Evolutionary conservation across 2,329 filamentous ascomycete genomes (phyloP).

Genomic region (Arthrobotrys conoides): DNA sequence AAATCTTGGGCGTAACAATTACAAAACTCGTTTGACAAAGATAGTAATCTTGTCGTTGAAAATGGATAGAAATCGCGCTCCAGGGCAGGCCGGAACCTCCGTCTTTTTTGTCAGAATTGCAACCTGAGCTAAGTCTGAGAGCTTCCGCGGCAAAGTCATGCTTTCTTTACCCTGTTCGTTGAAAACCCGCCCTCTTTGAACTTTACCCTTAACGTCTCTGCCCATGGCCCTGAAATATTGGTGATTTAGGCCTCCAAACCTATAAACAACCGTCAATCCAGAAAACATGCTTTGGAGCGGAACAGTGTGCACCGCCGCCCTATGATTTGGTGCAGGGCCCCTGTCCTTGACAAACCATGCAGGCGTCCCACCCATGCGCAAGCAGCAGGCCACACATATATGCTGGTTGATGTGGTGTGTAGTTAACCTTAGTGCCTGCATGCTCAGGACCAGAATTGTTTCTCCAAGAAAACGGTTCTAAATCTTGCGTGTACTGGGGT

Average conservation of each 20-base stretch:
- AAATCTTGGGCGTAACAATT: slow-evolving; percentile 33
- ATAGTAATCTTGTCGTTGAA: slow-evolving; percentile 49
- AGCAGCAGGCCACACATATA: slow-evolving; percentile 44
- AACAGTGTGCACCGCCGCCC: slow-evolving; percentile 59
- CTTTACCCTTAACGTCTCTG: slow-evolving; percentile 51
- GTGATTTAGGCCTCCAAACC: slow-evolving; percentile 60
- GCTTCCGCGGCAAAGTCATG: slow-evolving; percentile 57
- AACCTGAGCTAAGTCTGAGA: slow-evolving; percentile 34
- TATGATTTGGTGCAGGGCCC: slow-evolving; percentile 60
- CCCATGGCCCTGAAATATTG: slow-evolving; percentile 59
- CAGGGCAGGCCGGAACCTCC: slow-evolving; percentile 45
- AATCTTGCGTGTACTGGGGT: slow-evolving; percentile 59
- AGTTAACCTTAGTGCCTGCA: slow-evolving; percentile 58
- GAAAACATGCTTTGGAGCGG: slow-evolving; percentile 60
- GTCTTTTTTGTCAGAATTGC: slow-evolving; percentile 47
- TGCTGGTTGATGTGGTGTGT: slow-evolving; percentile 52
- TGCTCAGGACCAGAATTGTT: slow-evolving; percentile 52
- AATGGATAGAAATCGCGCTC: slow-evolving; percentile 47
- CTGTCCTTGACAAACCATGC: slow-evolving; percentile 61
- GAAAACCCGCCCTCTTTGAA: slow-evolving; percentile 49
- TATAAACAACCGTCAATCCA: slow-evolving; percentile 56
- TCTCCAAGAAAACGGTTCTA: slow-evolving; percentile 61
- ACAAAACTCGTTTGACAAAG: slow-evolving; percentile 51
- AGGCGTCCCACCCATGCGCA: slow-evolving; percentile 53
- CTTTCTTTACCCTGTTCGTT: slow-evolving; percentile 49